phyloP scores from a whole-genome alignment of 2,329 filamentous ascomycete species.

The Aspergillus aculeatus region DNA sequence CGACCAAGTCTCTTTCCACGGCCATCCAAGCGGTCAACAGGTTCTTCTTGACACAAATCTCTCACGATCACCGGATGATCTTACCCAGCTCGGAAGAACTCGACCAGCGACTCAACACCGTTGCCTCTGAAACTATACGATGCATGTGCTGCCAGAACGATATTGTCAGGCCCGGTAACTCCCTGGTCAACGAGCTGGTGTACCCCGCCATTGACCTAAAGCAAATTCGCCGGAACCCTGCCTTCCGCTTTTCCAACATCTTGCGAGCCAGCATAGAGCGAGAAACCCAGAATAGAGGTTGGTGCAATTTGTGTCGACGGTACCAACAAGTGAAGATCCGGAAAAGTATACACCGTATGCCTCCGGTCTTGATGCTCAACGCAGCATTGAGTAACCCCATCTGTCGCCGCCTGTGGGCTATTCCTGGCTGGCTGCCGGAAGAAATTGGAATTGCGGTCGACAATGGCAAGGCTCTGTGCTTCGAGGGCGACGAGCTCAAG shows the following conservation, averaged over 20 bases:
- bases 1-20: slow-evolving; percentile 68
- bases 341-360: slow-evolving; percentile 79
- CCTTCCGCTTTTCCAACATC: slow-evolving; percentile 75
- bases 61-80: slow-evolving; percentile 71
- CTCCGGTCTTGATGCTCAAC: slow-evolving; percentile 85
- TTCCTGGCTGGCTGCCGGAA: slow-evolving; percentile 85
- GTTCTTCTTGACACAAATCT: slow-evolving; percentile 80
- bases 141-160: slow-evolving; percentile 88
- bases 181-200: slow-evolving; percentile 79
- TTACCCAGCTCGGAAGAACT: slow-evolving; percentile 62
- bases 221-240: slow-evolving; percentile 48
- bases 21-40: slow-evolving; percentile 85
- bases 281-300: slow-evolving; percentile 84
- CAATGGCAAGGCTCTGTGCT: slow-evolving; percentile 89
- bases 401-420: slow-evolving; percentile 75
- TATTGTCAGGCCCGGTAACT: slow-evolving; percentile 73
- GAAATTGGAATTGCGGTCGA: slow-evolving; percentile 92
- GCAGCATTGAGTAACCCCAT: slow-evolving; percentile 70
- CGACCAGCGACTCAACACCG: slow-evolving; percentile 61
- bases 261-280: slow-evolving; percentile 90
- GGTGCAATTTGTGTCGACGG: slow-evolving; percentile 86
- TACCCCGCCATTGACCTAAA: slow-evolving; percentile 66
- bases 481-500: slow-evolving; percentile 85
- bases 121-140: slow-evolving; percentile 59
- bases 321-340: slow-evolving; percentile 86